Conservation (phyloP, 805 yeast species). For the Metschnikowia lachancei region DNA sequence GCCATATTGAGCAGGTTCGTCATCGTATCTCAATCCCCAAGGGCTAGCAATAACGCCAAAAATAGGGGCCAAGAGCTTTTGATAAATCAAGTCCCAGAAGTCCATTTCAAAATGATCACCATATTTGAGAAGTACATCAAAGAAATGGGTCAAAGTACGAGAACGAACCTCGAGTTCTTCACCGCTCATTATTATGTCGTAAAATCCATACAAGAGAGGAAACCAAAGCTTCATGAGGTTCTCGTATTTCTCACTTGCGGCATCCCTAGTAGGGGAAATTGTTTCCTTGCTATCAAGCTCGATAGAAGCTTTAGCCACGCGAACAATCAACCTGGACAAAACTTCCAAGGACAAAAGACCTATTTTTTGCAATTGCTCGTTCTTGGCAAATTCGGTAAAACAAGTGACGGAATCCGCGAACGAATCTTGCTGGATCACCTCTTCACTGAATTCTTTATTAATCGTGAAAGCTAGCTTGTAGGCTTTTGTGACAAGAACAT, state of each 20-base stretch:
- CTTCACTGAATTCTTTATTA: constrained; percentile 57
- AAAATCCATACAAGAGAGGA: constrained; percentile 81
- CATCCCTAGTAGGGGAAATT: constrained; percentile 13
- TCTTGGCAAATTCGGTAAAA: constrained; percentile 78
- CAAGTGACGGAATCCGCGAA: constrained; percentile 66
- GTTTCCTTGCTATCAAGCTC: constrained; percentile 13
- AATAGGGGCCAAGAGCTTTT: constrained; percentile 81
- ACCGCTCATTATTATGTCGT: constrained; percentile 88
- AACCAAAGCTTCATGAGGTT: constrained; percentile 67
- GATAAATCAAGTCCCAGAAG: constrained; percentile 83
- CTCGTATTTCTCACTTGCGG: constrained; percentile 20
- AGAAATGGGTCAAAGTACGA: constrained; percentile 76
- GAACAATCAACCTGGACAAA: constrained; percentile 58
- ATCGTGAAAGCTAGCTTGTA: constrained; percentile 62
- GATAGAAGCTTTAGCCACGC: constrained; percentile 49
- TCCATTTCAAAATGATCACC: constrained; percentile 72
- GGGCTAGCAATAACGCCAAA: constrained; percentile 74
- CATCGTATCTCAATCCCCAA: constrained; percentile 63
- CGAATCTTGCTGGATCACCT: constrained; percentile 68
- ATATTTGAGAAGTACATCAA: constrained; percentile 73
- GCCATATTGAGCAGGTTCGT: constrained; percentile 29
- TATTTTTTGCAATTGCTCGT: constrained; percentile 73
- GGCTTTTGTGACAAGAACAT: constrained; percentile 59
- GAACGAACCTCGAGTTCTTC: constrained; percentile 93
- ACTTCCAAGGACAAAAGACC: constrained; percentile 80